These are phyloP conservation scores for Oldenlandia corymbosa DNA, from an alignment of 257 asterid species.

Conservation along the genomic window DNA sequence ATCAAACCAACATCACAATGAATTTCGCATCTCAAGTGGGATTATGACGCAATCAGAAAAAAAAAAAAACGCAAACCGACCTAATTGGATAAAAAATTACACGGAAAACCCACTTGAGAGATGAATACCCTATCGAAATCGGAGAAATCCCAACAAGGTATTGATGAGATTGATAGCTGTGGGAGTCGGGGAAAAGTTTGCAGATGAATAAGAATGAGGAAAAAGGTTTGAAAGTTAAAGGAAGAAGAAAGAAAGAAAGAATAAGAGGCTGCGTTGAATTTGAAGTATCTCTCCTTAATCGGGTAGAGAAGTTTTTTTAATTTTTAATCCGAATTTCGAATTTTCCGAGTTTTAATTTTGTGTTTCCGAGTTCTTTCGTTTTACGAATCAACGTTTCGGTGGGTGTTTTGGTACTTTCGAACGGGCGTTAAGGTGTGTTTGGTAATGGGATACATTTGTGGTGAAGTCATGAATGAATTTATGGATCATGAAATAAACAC, in stretches of 20 bases:
- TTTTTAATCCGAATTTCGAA: not conserved
- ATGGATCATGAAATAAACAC: too few relatives aligned
- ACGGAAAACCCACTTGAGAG: not conserved
- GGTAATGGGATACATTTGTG: too few relatives aligned
- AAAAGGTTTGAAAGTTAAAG: not conserved
- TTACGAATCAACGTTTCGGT: too few relatives aligned
- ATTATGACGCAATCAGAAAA: not conserved
- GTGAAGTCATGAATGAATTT: too few relatives aligned
- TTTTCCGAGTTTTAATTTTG: not conserved
- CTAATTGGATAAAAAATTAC: not conserved
- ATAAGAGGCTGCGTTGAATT: slow-evolving; percentile 13
- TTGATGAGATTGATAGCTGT: not conserved
- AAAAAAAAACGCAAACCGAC: too few relatives aligned
- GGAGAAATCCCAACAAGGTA: not conserved
- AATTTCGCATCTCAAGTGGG: not conserved
- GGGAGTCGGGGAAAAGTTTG: not conserved
- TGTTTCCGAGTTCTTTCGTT: not conserved
- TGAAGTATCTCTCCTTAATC: slow-evolving; percentile 3
- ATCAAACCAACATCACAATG: not conserved
- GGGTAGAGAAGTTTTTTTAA: not conserved
- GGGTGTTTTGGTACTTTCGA: too few relatives aligned
- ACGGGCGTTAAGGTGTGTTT: too few relatives aligned
- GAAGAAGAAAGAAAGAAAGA: not conserved
- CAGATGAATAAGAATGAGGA: not conserved
- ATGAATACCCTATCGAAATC: not conserved